Percentiles rank a stretch among this genome's conserved stretches.
phyloP scores from a whole-genome alignment of 192 early-diverging fungal genomes.

The Coemansia sp. region DNA sequence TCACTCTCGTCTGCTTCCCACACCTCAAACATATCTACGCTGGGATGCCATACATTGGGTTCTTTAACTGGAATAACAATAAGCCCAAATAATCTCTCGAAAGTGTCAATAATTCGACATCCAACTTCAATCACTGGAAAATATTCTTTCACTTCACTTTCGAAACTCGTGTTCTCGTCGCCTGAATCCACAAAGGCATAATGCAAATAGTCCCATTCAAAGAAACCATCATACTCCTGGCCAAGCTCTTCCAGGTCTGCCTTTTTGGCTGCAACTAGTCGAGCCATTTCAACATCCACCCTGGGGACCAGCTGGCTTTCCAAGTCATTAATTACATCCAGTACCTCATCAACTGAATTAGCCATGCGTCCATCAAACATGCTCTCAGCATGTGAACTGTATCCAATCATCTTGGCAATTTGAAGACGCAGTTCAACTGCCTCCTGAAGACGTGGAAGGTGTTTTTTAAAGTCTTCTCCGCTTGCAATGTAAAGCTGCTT shows the following conservation, averaged over 20 bases:
- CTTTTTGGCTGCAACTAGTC: constrained; percentile 52
- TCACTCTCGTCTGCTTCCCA: constrained; percentile 60
- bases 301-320: constrained; percentile 35
- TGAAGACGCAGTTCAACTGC: constrained; percentile 52
- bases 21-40: constrained; percentile 68
- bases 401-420: constrained; percentile 61
- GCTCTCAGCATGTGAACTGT: constrained; percentile 62
- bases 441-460: constrained; percentile 55
- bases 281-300: constrained; percentile 56
- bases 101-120: constrained; percentile 61
- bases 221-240: constrained; percentile 22
- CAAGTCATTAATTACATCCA: constrained; percentile 28
- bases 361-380: constrained; percentile 72
- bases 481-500: constrained; percentile 47
- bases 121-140: constrained; percentile 60
- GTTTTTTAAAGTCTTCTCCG: constrained; percentile 46
- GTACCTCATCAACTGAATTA: constrained; percentile 59
- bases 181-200: constrained; percentile 28
- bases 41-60: constrained; percentile 62
- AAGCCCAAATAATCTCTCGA: constrained; percentile 62
- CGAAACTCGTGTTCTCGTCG: not conserved
- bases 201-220: constrained; percentile 68
- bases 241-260: constrained; percentile 33
- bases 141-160: constrained; percentile 50
- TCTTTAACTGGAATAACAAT: constrained; percentile 57